Conservation (phyloP, 2,329 filamentous ascomycete species). For the Colletotrichum coccodes region DNA sequence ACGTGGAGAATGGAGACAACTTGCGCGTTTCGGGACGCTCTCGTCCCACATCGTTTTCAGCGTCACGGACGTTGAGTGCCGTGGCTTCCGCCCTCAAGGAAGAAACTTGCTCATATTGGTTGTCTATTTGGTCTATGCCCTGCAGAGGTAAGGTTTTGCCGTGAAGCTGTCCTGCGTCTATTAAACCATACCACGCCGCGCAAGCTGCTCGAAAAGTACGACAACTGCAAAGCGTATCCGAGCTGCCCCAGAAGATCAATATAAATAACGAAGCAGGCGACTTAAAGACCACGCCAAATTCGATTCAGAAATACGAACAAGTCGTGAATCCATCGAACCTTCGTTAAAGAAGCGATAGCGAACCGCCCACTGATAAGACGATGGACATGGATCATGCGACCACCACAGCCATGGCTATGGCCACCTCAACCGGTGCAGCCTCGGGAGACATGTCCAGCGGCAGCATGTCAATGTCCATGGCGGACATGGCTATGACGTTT, state of each 20-base stretch:
- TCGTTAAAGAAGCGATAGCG: not conserved
- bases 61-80: conserved; percentile 6
- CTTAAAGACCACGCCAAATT: too few relatives aligned
- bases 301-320: not conserved
- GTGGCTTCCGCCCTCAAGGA: not conserved
- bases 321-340: too few relatives aligned
- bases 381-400: conserved; percentile 29
- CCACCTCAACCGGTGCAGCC: conserved; percentile 3
- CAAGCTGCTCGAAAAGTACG: not conserved
- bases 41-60: conserved; percentile 10
- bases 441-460: conserved; percentile 3
- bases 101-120: conserved; percentile 22
- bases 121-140: not conserved
- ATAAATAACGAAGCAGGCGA: too few relatives aligned
- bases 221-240: too few relatives aligned
- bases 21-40: not conserved
- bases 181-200: not conserved
- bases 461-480: conserved; percentile 46
- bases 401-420: conserved; percentile 22
- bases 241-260: too few relatives aligned
- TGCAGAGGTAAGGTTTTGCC: too few relatives aligned
- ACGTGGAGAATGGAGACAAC: not conserved
- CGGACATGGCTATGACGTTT: conserved; percentile 48
- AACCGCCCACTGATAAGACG: not conserved
- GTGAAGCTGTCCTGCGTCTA: rapidly evolving